Base-by-base conservation (phyloP, 108 stramenopile genomes). In the Cylindrotheca fusiformis region DNA sequence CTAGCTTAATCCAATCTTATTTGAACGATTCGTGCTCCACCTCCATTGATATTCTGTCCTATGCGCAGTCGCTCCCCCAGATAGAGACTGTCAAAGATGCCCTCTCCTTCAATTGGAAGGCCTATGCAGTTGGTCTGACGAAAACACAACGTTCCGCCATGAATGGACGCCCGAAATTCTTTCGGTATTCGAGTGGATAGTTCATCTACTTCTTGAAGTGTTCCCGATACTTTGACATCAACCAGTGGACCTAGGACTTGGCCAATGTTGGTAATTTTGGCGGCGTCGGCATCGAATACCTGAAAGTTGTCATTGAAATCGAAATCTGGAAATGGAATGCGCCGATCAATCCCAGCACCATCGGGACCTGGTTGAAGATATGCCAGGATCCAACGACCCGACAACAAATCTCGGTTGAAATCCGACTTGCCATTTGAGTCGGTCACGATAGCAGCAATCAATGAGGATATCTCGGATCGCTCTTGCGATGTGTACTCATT, bases 21-120 rank as follows among this genome's bases (percentile, higher is more conserved):
- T 60, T 82, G 81, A 46, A 82, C 77, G n/a, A 76, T 77, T 22
- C 77, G 46, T 10, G 77, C 81, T 17, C 81, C 81, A n/a, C 77
- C 77, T 17, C 81, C 81, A 52, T 82, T 78, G 10, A 82, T 14
- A 52, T 82, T 82, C 48, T 76, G 81, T 19, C 75, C 75, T 30
- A 78, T 82, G 8, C 81, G 57, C 24, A 82, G 48, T 32, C 77
- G 63, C 6, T 75, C 59, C 27, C 81, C 81, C 24, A 82, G 48
- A 67, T 73, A 82, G 25, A 78, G 44, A 12, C 74, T 72, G 23
- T 82, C 77, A 54, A 82, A 82, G 29, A 78, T 26, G 4, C 81
- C 77, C 33, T 67, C 65, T 5, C 77, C 81, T 49, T 47, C 32
- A 28, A 82, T 82, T 2, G 81, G 81, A 26, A 82, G 52, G 6